Conservation (phyloP, 1,284 basidiomycete species). For the Inonotus obliquus region DNA sequence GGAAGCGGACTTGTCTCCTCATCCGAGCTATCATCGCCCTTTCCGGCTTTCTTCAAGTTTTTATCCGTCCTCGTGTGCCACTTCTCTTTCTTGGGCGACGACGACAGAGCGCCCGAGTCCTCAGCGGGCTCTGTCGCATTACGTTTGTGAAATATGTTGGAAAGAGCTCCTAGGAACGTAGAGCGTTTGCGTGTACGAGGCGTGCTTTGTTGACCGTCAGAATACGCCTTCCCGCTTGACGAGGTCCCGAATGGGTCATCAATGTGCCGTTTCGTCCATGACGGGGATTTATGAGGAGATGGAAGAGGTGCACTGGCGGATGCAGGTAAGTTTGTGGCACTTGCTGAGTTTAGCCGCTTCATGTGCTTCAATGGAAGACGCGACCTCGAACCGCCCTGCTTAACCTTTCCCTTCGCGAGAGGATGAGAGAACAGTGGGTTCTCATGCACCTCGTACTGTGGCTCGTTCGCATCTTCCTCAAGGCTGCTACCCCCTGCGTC, state of each 20-base stretch:
- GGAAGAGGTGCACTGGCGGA: slow-evolving; percentile 9
- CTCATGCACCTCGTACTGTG: slow-evolving; percentile 45
- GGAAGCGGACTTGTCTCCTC: slow-evolving; percentile 24
- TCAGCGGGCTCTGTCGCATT: not conserved
- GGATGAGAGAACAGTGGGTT: slow-evolving; percentile 47
- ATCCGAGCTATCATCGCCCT: slow-evolving; percentile 32
- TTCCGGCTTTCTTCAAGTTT: slow-evolving; percentile 35
- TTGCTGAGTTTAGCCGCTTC: not conserved
- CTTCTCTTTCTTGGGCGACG: slow-evolving; percentile 19
- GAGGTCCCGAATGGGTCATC: slow-evolving; percentile 8
- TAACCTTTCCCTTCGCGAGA: not conserved
- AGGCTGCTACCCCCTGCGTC: slow-evolving; percentile 28
- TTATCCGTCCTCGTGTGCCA: slow-evolving; percentile 48
- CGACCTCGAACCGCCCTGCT: not conserved
- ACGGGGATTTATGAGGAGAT: not conserved
- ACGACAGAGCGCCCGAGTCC: slow-evolving; percentile 15
- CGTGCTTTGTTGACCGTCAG: slow-evolving; percentile 1
- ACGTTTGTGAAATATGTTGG: slow-evolving; percentile 32
- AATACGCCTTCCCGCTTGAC: not conserved
- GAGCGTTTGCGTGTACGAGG: slow-evolving; percentile 11
- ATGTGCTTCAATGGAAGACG: slow-evolving; percentile 4
- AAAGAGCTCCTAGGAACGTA: slow-evolving; percentile 29
- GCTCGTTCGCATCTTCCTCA: slow-evolving; percentile 30
- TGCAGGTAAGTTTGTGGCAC: slow-evolving; percentile 3
- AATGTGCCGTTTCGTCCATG: not conserved